Base-by-base conservation (phyloP, 164 flowering plant species). In the Piper longum region DNA sequence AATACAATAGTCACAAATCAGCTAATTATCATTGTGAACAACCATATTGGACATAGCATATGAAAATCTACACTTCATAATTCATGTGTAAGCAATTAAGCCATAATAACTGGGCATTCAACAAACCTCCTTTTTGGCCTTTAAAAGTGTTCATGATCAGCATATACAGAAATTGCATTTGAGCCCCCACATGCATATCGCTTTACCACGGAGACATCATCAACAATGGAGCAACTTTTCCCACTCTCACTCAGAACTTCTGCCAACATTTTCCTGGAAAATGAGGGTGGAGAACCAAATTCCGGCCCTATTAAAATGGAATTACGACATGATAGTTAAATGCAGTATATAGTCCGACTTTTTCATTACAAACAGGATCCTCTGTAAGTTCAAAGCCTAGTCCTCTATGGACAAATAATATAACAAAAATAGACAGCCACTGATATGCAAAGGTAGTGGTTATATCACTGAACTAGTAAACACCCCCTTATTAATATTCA, bases 91-190 rank as follows among this genome's bases (percentile, higher is more conserved):
- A 54, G 11, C 3, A 17, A 36, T 52, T 45, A n/a, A 48, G 17
- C 8, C 3, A 13, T 54, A 16, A 26, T 26, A 26, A 26, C 36
- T 26, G 42, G 42, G 39, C 41, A 7, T 41, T 54, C 16, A 57
- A 57, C 60, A 41, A 75, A 92, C 99, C 99, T 93, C 97, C 71
- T 83, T 93, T 54, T 16, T 78, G 57, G 90, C 87, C 74, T 74
- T 87, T 17, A 69, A 71, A 76, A 89, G 86, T 66, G 96, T 73
- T 85, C 96, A 58, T 86, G 96, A 71, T 95, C 99, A 18, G 91
- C 85, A 45, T 73, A 74, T 26, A 87, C 88, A 5, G 99, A 96
- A 66, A 95, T 71, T 44, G 95, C 78, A 79, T 91, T 80, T 60
- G 91, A 87, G 52, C 85, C 69, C 63, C 81, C 96, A 68, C 86